Percentiles rank a stretch among this genome's conserved stretches.
Evolutionary conservation across 768 basidiomycete species (phyloP).

Genomic region (Mycena albidolilacea): DNA sequence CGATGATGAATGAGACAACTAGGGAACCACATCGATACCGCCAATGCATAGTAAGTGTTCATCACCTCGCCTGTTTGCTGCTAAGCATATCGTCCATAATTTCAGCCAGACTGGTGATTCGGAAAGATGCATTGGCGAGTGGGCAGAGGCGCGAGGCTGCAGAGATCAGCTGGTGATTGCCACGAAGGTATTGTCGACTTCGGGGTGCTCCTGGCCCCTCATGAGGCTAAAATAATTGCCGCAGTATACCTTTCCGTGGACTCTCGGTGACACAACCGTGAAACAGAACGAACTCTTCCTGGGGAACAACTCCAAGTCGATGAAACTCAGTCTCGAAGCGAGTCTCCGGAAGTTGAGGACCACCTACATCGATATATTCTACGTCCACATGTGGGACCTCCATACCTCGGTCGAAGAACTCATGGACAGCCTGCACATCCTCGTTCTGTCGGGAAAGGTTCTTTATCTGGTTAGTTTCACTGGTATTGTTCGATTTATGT

Average conservation of each 20-base stretch:
- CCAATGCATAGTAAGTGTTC: neutral
- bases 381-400: conserved; percentile 68
- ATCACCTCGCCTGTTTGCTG: neutral
- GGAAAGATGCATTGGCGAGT: neutral
- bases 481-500: neutral
- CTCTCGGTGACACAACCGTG: conserved; percentile 40
- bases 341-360: conserved; percentile 63
- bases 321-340: conserved; percentile 55
- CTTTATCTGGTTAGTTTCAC: conserved; percentile 50
- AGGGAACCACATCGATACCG: neutral
- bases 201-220: neutral
- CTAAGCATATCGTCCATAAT: neutral
- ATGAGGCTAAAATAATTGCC: neutral
- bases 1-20: neutral
- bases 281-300: conserved; percentile 55
- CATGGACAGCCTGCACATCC: conserved; percentile 59
- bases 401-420: conserved; percentile 61
- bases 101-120: neutral
- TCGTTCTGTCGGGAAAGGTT: conserved; percentile 60
- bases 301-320: conserved; percentile 65
- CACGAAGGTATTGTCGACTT: neutral
- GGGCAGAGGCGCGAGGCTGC: neutral
- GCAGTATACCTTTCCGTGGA: conserved; percentile 52
- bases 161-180: neutral
- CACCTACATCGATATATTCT: conserved; percentile 69